Percentiles rank a stretch among this genome's conserved stretches.
Conservation (phyloP, 805 yeast species). For the Jamesozyma piceae region DNA sequence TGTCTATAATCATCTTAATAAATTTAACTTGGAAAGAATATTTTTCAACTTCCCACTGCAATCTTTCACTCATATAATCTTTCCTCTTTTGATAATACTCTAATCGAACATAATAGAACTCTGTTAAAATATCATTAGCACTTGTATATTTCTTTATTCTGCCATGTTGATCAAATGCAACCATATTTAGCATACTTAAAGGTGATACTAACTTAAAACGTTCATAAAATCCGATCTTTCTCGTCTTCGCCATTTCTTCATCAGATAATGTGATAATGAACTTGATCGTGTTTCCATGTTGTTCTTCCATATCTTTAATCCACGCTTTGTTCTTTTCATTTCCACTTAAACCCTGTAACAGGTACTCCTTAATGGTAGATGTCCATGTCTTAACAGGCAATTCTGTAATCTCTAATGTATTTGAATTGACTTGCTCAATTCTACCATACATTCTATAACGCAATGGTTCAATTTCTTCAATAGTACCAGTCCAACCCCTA, state of each 20-base stretch:
- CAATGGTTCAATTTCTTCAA: slow-evolving; percentile 55
- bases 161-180: slow-evolving; percentile 86
- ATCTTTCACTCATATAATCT: slow-evolving; percentile 58
- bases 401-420: slow-evolving; percentile 81
- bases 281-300: slow-evolving; percentile 72
- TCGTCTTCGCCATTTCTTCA: slow-evolving; percentile 78
- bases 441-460: slow-evolving; percentile 70
- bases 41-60: slow-evolving; percentile 67
- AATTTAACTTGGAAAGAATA: slow-evolving; percentile 81
- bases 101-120: slow-evolving; percentile 76
- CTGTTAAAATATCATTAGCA: slow-evolving; percentile 69
- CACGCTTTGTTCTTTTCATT: slow-evolving; percentile 67
- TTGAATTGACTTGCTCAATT: slow-evolving; percentile 71
- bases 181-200: slow-evolving; percentile 77
- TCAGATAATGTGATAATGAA: slow-evolving; percentile 66
- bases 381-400: slow-evolving; percentile 93
- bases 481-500: slow-evolving; percentile 86
- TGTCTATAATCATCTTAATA: slow-evolving; percentile 80
- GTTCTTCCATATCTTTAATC: slow-evolving; percentile 93
- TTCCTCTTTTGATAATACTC: slow-evolving; percentile 89
- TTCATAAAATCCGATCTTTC: slow-evolving; percentile 68
- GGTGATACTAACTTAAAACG: slow-evolving; percentile 69
- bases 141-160: slow-evolving; percentile 73
- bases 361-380: slow-evolving; percentile 73
- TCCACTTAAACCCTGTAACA: slow-evolving; percentile 66